Evolutionary conservation across 441 rosid genomes (phyloP).

Genomic region (Erysimum pusillum): DNA sequence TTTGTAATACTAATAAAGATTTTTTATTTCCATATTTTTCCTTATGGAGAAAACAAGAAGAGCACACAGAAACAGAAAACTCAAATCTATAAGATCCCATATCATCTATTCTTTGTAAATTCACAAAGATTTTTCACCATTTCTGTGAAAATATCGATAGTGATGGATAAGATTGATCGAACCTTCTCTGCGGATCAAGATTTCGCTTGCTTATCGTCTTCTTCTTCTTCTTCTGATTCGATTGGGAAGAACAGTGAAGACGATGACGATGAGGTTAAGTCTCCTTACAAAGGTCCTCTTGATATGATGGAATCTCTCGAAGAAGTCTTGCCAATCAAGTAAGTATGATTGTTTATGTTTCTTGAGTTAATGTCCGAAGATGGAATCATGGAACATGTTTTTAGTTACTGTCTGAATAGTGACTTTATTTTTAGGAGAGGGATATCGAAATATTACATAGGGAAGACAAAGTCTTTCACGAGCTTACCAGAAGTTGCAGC

Average conservation of each 20-base stretch:
- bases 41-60: not conserved
- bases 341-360: not conserved
- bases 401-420: not conserved
- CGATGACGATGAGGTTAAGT: slow-evolving; percentile 62
- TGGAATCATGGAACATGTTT: not conserved
- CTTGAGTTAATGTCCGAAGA: not conserved
- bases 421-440: slow-evolving; percentile 59
- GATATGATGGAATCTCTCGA: slow-evolving; percentile 70
- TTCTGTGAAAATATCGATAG: slow-evolving; percentile 33
- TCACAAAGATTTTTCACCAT: not conserved
- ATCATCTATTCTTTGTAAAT: not conserved
- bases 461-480: slow-evolving; percentile 77
- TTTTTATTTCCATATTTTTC: not conserved
- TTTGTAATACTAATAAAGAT: slow-evolving; percentile 1
- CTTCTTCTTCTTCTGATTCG: slow-evolving; percentile 55
- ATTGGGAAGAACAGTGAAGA: slow-evolving; percentile 67
- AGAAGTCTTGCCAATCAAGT: slow-evolving; percentile 74
- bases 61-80: slow-evolving; percentile 12
- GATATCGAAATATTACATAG: slow-evolving; percentile 75
- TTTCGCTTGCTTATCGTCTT: slow-evolving; percentile 41
- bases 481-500: slow-evolving; percentile 53
- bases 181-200: not conserved
- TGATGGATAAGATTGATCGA: slow-evolving; percentile 38
- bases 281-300: slow-evolving; percentile 59
- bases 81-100: not conserved